These are phyloP conservation scores for Cryptosporidium meleagridis DNA, from an alignment of 169 alveolate species.

Conservation along the genomic window DNA sequence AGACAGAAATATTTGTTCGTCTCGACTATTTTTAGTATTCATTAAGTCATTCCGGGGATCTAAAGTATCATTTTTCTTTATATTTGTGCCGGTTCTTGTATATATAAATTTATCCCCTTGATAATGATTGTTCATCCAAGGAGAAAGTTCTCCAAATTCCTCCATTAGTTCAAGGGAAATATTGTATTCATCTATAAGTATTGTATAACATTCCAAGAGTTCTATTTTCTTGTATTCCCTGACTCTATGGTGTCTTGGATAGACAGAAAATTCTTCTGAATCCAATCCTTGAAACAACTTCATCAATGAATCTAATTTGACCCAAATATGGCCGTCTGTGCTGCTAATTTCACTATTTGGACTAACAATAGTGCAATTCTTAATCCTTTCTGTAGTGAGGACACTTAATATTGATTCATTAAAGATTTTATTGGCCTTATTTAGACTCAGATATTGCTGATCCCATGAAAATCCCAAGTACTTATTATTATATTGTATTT, in stretches of 20 bases:
- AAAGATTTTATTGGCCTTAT: constrained; percentile 27
- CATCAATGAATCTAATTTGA: constrained; percentile 1
- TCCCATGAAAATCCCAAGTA: constrained; percentile 50
- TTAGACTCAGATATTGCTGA: constrained; percentile 38
- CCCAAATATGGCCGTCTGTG: neutral
- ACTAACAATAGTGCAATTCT: neutral
- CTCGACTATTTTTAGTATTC: too few relatives aligned
- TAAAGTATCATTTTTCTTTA: neutral
- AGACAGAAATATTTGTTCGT: constrained; percentile 18
- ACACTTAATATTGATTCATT: constrained; percentile 46
- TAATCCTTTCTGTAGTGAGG: constrained; percentile 57
- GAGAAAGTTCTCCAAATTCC: constrained; percentile 31
- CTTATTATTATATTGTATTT: constrained; percentile 9
- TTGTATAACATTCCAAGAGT: neutral
- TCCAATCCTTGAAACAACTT: constrained; percentile 64
- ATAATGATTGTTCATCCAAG: constrained; percentile 49
- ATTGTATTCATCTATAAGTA: neutral
- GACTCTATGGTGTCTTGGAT: constrained; percentile 2
- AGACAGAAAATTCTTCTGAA: constrained; percentile 30
- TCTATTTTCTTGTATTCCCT: neutral
- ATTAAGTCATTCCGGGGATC: neutral
- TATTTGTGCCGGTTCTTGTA: neutral
- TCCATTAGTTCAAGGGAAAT: constrained; percentile 3
- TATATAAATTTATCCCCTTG: constrained; percentile 27
- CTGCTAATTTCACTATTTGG: neutral